A percentile compares a stretch with the other conserved stretches of the same genome.
These are phyloP conservation scores for Botrytis fragariae DNA, from an alignment of 2,329 filamentous ascomycete species.

Conservation along the genomic window DNA sequence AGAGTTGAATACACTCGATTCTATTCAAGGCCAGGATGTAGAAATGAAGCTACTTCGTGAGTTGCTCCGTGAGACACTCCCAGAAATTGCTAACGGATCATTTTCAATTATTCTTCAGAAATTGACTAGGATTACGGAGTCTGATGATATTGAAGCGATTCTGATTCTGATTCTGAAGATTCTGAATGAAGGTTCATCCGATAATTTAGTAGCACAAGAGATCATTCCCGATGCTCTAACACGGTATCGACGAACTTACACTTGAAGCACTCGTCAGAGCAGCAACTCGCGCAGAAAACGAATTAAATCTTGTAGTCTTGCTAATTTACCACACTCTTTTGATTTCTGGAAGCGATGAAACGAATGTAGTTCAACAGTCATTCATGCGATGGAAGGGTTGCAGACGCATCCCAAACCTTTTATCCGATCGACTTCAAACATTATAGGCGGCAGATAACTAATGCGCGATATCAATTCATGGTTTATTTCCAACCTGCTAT, in stretches of 20 bases:
- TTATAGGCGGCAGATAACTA: too few species aligned
- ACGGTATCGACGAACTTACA: fast-evolving
- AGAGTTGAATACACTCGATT: not conserved
- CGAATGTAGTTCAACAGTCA: not conserved
- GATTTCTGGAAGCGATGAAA: fast-evolving
- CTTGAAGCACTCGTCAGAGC: not conserved
- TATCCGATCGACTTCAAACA: too few species aligned
- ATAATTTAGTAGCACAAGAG: not conserved
- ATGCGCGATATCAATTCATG: too few species aligned
- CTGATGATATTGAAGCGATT: not conserved
- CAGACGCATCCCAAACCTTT: too few species aligned
- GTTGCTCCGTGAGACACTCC: not conserved
- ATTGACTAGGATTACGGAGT: not conserved
- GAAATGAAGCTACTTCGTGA: not conserved
- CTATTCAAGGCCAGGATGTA: not conserved
- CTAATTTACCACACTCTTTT: not conserved
- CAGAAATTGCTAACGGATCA: not conserved
- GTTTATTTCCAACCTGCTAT: too few species aligned
- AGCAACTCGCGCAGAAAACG: fast-evolving
- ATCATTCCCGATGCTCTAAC: not conserved
- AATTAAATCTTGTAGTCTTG: fast-evolving
- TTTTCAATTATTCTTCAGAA: fast-evolving
- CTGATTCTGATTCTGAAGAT: too few species aligned
- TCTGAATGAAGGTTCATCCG: too few species aligned
- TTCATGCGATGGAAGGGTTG: not conserved